These are phyloP conservation scores for Plasmodium cynomolgi DNA, from an alignment of 169 alveolate genomes.

Conservation along the genomic window DNA sequence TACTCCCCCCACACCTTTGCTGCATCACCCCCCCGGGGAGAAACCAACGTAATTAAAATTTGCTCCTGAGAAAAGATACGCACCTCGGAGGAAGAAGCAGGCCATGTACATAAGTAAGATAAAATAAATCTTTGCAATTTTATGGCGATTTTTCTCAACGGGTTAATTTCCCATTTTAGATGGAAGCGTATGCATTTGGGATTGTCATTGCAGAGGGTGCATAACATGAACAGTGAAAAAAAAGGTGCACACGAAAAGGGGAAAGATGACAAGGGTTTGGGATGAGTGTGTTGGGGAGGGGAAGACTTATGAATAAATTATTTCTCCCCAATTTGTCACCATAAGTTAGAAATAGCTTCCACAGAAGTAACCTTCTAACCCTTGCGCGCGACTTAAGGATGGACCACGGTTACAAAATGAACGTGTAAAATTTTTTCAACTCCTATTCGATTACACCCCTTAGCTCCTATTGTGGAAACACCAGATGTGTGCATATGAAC, in stretches of 20 bases:
- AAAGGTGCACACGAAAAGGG: not conserved
- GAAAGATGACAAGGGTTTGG: not conserved
- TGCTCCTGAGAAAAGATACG: not conserved
- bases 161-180: not conserved
- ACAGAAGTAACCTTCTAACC: not conserved
- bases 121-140: not conserved
- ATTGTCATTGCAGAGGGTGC: not conserved
- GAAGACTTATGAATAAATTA: not conserved
- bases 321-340: not conserved
- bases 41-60: not conserved
- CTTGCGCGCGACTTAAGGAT: not conserved
- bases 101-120: not conserved
- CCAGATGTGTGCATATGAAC: not conserved
- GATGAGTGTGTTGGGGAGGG: not conserved
- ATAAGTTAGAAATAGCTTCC: not conserved
- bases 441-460: not conserved
- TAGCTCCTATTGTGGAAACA: not conserved
- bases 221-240: not conserved
- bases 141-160: not conserved
- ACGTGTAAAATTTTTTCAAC: not conserved
- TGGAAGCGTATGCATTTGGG: not conserved
- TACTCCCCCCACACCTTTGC: not conserved
- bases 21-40: not conserved
- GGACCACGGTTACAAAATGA: not conserved
- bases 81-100: not conserved